These are phyloP conservation scores for Penicillium paneum DNA, from an alignment of 2,329 filamentous ascomycete genomes.

Conservation along the genomic window DNA sequence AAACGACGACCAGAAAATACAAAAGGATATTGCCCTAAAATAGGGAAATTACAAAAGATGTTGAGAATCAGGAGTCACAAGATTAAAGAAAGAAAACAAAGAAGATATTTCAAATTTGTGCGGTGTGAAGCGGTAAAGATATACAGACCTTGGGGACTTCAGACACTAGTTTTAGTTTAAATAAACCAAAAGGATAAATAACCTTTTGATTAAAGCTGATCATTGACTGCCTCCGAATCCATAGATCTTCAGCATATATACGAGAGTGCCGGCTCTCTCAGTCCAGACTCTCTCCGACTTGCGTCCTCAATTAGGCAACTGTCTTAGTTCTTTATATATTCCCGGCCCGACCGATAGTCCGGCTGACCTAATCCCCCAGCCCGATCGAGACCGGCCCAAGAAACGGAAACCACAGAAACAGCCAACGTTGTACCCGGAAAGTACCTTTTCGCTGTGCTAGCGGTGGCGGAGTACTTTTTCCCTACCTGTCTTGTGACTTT, in stretches of 20 bases:
- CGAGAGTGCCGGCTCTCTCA: neutral
- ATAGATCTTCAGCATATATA: neutral
- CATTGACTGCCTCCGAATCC: neutral
- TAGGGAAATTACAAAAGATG: neutral
- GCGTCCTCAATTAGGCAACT: neutral
- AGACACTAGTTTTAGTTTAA: neutral
- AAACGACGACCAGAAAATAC: neutral
- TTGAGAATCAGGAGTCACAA: too few relatives aligned
- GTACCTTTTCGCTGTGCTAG: conserved; percentile 19
- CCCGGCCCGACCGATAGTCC: conserved; percentile 3
- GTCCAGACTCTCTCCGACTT: neutral
- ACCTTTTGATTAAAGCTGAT: neutral
- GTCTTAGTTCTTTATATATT: neutral
- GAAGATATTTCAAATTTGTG: neutral
- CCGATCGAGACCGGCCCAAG: conserved; percentile 11
- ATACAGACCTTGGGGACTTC: neutral
- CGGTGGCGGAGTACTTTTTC: conserved; percentile 26
- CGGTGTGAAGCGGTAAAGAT: neutral
- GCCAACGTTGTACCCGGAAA: conserved; percentile 11
- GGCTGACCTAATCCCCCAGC: neutral
- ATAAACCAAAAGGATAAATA: neutral
- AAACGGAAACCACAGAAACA: neutral
- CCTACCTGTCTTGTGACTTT: conserved; percentile 6
- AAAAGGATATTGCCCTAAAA: neutral
- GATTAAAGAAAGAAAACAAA: neutral